phyloP scores from a whole-genome alignment of 2,329 filamentous ascomycete genomes.

The Penicillium brasilianum region DNA sequence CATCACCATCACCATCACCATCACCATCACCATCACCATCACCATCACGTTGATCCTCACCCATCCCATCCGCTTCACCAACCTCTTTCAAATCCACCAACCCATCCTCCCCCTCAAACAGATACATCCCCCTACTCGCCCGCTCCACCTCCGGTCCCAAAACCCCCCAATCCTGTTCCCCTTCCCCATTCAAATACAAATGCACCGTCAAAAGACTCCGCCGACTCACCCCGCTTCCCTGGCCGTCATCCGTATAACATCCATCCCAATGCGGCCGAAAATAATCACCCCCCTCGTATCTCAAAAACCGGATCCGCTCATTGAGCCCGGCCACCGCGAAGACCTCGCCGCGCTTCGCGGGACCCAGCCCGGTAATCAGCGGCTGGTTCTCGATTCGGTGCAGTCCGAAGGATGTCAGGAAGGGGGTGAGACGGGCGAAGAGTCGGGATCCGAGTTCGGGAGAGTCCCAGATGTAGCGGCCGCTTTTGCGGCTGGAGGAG shows the following conservation, averaged over 20 bases:
- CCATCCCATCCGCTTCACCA: neutral
- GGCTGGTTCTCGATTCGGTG: constrained; percentile 46
- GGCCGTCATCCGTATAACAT: constrained; percentile 57
- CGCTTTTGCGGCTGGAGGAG: constrained; percentile 67
- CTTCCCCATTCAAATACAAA: constrained; percentile 58
- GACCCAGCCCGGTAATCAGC: constrained; percentile 53
- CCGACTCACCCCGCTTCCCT: constrained; percentile 49
- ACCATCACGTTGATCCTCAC: neutral
- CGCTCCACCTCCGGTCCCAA: constrained; percentile 29
- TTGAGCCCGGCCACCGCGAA: constrained; percentile 60
- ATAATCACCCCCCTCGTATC: constrained; percentile 73
- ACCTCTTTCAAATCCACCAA: constrained; percentile 23
- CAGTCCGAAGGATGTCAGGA: constrained; percentile 55
- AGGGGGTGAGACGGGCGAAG: constrained; percentile 60
- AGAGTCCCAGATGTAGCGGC: constrained; percentile 77
- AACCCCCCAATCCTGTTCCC: constrained; percentile 41
- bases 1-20: neutral
- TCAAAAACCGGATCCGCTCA: constrained; percentile 75
- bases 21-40: neutral
- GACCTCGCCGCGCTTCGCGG: constrained; percentile 48
- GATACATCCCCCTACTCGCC: constrained; percentile 14
- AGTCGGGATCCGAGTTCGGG: constrained; percentile 66
- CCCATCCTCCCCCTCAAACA: constrained; percentile 22
- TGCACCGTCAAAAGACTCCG: constrained; percentile 61
- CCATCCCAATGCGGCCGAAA: constrained; percentile 76